Percentiles rank a stretch among this genome's conserved stretches.
phyloP scores from a whole-genome alignment of 2,329 filamentous ascomycete genomes.

The Tolypocladium endophyticum region DNA sequence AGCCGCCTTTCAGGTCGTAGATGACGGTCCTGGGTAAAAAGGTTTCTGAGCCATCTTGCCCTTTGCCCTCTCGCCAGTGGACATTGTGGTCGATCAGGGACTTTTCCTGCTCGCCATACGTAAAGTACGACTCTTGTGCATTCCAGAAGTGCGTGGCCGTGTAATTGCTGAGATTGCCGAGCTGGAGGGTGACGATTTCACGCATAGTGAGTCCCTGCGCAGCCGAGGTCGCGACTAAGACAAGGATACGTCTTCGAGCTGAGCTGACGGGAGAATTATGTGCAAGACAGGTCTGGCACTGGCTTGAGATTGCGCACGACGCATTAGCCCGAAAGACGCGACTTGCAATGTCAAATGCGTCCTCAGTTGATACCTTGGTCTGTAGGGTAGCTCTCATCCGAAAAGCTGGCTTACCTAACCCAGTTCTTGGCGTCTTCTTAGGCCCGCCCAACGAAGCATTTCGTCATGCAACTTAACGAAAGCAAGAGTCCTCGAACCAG shows the following conservation, averaged over 20 bases:
- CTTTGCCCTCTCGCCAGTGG: conserved; percentile 77
- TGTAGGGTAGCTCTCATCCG: not conserved
- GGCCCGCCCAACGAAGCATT: not conserved
- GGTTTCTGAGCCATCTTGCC: conserved; percentile 76
- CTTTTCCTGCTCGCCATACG: conserved; percentile 50
- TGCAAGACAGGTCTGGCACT: too few species aligned
- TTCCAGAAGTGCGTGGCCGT: conserved; percentile 98
- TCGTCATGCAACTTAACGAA: not conserved
- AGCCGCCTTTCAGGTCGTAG: conserved; percentile 90
- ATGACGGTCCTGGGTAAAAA: conserved; percentile 86
- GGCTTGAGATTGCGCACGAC: not conserved
- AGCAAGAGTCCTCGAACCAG: not conserved
- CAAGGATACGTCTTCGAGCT: not conserved
- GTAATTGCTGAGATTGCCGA: conserved; percentile 89
- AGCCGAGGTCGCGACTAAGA: not conserved
- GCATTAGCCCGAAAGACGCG: not conserved
- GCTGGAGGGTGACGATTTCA: conserved; percentile 88
- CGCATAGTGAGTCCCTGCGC: conserved; percentile 50
- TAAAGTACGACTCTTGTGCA: conserved; percentile 96
- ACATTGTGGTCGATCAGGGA: conserved; percentile 44
- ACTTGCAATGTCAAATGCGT: not conserved
- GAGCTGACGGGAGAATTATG: not conserved
- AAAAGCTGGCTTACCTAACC: not conserved
- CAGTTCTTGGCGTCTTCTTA: not conserved
- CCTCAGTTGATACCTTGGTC: not conserved